These are phyloP conservation scores for Xylariaceae sp. DNA, from an alignment of 2,329 filamentous ascomycete genomes.

Conservation along the genomic window DNA sequence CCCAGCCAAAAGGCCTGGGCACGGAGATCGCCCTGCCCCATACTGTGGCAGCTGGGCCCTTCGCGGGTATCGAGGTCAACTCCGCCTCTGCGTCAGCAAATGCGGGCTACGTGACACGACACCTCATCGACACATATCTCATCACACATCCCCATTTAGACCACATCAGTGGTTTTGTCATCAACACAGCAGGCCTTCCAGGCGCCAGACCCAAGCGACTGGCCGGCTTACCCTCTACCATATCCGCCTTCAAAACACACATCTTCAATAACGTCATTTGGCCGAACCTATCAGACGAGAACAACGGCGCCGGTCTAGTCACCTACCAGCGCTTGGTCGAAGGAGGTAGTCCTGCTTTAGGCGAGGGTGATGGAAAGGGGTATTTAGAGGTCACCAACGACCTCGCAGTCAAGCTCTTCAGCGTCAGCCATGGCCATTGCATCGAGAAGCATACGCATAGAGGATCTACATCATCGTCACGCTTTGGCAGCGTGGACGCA, in stretches of 20 bases:
- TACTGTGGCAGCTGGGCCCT: constrained; percentile 65
- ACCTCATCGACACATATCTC: constrained; percentile 80
- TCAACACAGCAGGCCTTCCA: constrained; percentile 86
- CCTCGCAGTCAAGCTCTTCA: constrained; percentile 81
- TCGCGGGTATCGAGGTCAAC: constrained; percentile 71
- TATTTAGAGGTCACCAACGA: constrained; percentile 88
- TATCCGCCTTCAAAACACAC: constrained; percentile 85
- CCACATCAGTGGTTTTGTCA: constrained; percentile 84
- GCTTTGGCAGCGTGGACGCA: constrained; percentile 46
- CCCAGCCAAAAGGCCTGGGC: constrained; percentile 35
- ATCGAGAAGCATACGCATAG: constrained; percentile 69
- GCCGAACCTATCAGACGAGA: constrained; percentile 96
- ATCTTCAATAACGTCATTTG: constrained; percentile 98
- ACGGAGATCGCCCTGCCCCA: constrained; percentile 40
- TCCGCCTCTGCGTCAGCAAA: constrained; percentile 67
- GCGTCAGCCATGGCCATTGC: constrained; percentile 86
- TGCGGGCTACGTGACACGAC: constrained; percentile 72
- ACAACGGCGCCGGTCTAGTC: constrained; percentile 86
- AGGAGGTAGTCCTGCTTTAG: constrained; percentile 79
- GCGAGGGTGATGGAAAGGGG: constrained; percentile 72
- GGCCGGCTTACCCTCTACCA: constrained; percentile 82
- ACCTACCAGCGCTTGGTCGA: constrained; percentile 87
- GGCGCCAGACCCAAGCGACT: constrained; percentile 79
- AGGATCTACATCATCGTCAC: constrained; percentile 51
- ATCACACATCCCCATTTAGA: constrained; percentile 98